phyloP scores from a whole-genome alignment of 129 eudicot genomes.

The Pittosporum tobira region DNA sequence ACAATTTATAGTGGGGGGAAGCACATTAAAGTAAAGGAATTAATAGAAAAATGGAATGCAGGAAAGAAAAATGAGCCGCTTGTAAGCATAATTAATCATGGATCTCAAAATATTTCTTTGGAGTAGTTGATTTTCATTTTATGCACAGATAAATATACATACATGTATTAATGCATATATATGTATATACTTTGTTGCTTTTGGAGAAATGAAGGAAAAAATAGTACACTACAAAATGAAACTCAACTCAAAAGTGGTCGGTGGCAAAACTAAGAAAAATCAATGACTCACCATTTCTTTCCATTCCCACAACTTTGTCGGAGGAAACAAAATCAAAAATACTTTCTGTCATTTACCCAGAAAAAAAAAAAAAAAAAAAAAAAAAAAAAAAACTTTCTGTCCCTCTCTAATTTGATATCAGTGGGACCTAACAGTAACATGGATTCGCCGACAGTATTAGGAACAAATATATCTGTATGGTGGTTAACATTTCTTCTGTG shows the following conservation, averaged over 20 bases:
- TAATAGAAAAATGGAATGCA: too few species aligned
- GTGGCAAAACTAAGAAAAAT: not conserved
- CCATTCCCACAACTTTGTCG: slow-evolving; percentile 8
- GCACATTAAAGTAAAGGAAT: too few species aligned
- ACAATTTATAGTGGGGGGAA: too few species aligned
- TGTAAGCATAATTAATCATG: too few species aligned
- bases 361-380: too few species aligned
- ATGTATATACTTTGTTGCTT: too few species aligned
- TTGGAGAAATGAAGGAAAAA: too few species aligned
- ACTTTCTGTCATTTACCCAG: slow-evolving; percentile 1
- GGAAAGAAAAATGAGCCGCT: too few species aligned
- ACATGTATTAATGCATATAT: too few species aligned
- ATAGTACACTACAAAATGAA: not conserved
- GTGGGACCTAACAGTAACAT: not conserved
- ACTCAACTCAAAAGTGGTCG: slow-evolving; percentile 2
- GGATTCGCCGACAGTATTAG: not conserved
- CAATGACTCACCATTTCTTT: not conserved
- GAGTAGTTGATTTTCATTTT: too few species aligned
- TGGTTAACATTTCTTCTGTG: not conserved
- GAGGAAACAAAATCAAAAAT: not conserved
- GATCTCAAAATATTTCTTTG: too few species aligned
- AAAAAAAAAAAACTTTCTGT: not conserved
- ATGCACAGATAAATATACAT: not conserved
- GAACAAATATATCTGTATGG: not conserved
- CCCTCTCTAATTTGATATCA: not conserved